Percentiles rank a stretch among this genome's conserved stretches.
phyloP scores from a whole-genome alignment of 257 asterid species.

The Capsicum baccatum region DNA sequence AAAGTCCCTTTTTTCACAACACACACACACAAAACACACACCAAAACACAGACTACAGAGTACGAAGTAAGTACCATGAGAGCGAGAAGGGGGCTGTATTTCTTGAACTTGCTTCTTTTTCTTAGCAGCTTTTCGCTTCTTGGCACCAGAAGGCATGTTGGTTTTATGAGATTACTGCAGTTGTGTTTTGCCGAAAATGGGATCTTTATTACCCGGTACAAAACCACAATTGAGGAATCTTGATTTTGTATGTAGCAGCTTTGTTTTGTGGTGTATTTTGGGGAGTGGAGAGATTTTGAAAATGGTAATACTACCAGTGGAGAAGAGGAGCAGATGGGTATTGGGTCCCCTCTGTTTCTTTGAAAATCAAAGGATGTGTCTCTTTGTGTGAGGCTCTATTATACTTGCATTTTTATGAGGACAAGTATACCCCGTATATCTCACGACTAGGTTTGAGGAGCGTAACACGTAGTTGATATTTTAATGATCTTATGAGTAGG shows the following conservation, averaged over 20 bases:
- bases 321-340: slow-evolving; percentile 1
- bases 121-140: slow-evolving; percentile 45
- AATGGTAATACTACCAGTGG: not conserved
- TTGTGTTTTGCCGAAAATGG: not conserved
- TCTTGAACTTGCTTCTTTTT: slow-evolving; percentile 53
- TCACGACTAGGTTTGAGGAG: too few relatives aligned
- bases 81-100: slow-evolving; percentile 19
- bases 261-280: not conserved
- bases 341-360: not conserved
- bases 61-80: slow-evolving; percentile 42
- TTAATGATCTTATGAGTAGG: too few relatives aligned
- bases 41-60: not conserved
- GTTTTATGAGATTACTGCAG: not conserved
- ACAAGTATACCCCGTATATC: not conserved
- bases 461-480: too few relatives aligned
- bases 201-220: not conserved
- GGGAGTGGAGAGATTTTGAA: not conserved
- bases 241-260: not conserved
- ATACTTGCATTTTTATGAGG: slow-evolving; percentile 5
- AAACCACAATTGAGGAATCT: slow-evolving; percentile 15
- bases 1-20: not conserved
- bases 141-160: slow-evolving; percentile 55
- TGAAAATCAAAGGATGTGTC: slow-evolving; percentile 26
- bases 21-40: slow-evolving; percentile 11
- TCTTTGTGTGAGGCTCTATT: not conserved